Base-by-base conservation (phyloP, 306 rosid genomes). In the Elaeagnus macrophylla region DNA sequence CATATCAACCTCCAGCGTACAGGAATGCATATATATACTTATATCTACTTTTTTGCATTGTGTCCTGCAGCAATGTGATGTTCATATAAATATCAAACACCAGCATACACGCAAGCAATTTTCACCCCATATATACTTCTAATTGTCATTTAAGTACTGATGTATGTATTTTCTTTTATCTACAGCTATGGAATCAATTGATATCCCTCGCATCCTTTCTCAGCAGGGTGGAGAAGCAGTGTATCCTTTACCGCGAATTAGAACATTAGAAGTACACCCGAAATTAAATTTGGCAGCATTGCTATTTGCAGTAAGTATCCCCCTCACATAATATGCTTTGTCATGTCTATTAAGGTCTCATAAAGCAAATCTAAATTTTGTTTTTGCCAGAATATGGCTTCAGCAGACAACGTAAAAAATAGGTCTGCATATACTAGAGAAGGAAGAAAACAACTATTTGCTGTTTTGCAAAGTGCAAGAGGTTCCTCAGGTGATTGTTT, bases 211-310 rank as follows among this genome's bases (percentile, higher is more conserved):
- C 69, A 73, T 93, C 81, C 96, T 93, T 70, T 93, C 99, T 61
- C 96, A 93, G 81, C 94, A 82, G 79, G 99, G 94, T 47, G 99
- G 99, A 73, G 99, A 93, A 81, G 73, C 95, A 60, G 95, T 76
- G 67, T 93, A 93, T 71, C 96, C 99, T 55, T 68, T 93, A 51
- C 99, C 99, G 0, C 83, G 79, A 42, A 87, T 93, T 40, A 87
- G 79, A 79, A 57, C 85, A 43, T 54, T 93, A 66, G 95, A 87
- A 80, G 80, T 84, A 75, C 99, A 93, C 79, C 72, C 94, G n/a
- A 93, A 87, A 79, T 74, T 75, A 44, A 93, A 87, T 84, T 72
- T 93, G 53, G 95, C 94, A 20, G 90, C 95, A 49, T 70, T 87
- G 37, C 82, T 87, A 61, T 93, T 93, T 72, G 77, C 90, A 78